Evolutionary conservation across 2,329 filamentous ascomycete genomes (phyloP).

Genomic region (Aspergillus fijiensis): DNA sequence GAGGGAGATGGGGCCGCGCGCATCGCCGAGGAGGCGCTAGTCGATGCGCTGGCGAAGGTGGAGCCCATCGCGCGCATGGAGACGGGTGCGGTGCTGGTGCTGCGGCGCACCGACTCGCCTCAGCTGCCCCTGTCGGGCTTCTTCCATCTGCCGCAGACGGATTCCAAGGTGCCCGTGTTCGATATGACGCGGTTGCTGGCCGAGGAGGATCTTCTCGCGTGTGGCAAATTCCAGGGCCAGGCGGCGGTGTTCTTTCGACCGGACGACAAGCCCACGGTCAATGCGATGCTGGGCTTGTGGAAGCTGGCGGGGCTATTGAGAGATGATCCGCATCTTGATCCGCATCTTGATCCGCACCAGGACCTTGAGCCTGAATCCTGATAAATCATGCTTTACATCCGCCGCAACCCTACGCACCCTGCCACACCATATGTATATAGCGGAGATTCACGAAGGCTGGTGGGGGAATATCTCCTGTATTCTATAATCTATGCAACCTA

Average conservation of each 20-base stretch:
- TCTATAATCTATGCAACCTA: too few species aligned
- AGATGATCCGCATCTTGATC: neutral
- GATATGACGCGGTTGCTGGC: constrained; percentile 37
- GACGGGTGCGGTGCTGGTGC: constrained; percentile 32
- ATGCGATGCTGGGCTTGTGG: constrained; percentile 41
- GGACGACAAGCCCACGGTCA: constrained; percentile 24
- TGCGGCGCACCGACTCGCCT: constrained; percentile 1
- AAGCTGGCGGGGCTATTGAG: constrained; percentile 37
- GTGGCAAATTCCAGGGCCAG: constrained; percentile 30
- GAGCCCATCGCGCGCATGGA: constrained; percentile 29
- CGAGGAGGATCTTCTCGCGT: constrained; percentile 29
- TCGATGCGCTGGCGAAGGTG: constrained; percentile 21
- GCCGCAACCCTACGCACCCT: too few species aligned
- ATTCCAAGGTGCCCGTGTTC: constrained; percentile 38
- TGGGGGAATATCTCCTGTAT: too few species aligned
- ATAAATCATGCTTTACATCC: neutral
- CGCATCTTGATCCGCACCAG: neutral
- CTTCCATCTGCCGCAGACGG: constrained; percentile 29
- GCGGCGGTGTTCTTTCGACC: constrained; percentile 40
- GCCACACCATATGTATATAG: too few species aligned
- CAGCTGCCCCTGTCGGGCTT: constrained; percentile 25
- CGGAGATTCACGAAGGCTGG: too few species aligned
- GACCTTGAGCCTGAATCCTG: neutral
- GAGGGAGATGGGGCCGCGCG: too few species aligned
- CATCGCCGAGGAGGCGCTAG: constrained; percentile 18